phyloP scores from a whole-genome alignment of 2,329 filamentous ascomycete species.

The Penicillium frequentans region DNA sequence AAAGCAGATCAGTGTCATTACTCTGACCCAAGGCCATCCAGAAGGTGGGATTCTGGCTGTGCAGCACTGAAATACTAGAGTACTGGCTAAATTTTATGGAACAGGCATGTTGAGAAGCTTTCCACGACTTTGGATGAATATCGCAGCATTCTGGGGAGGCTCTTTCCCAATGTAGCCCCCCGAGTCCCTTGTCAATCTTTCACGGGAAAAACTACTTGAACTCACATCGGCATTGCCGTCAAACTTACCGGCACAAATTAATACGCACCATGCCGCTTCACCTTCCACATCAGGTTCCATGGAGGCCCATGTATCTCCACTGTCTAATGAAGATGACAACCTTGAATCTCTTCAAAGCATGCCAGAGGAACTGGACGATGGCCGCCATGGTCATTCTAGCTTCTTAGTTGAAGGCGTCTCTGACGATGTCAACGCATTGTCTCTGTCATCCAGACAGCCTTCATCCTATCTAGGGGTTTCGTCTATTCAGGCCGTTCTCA shows the following conservation, averaged over 20 bases:
- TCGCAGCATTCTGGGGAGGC: constrained; percentile 59
- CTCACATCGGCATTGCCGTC: constrained; percentile 44
- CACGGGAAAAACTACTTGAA: constrained; percentile 60
- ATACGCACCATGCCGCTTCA: constrained; percentile 35
- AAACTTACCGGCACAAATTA: constrained; percentile 26
- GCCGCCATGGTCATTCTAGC: constrained; percentile 49
- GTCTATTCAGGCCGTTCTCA: constrained; percentile 71
- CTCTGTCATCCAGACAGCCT: constrained; percentile 59
- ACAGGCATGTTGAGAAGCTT: constrained; percentile 54
- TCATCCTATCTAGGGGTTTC: constrained; percentile 71
- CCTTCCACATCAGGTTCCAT: constrained; percentile 51
- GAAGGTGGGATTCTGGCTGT: constrained; percentile 58
- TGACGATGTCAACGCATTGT: constrained; percentile 71
- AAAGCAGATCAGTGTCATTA: constrained; percentile 78
- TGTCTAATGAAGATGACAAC: constrained; percentile 52
- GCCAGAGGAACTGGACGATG: constrained; percentile 59
- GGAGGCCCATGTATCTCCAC: constrained; percentile 42
- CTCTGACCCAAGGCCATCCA: constrained; percentile 76
- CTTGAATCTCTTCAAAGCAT: constrained; percentile 68
- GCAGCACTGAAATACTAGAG: neutral
- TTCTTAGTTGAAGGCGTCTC: constrained; percentile 63
- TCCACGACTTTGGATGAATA: constrained; percentile 68
- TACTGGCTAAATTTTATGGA: neutral
- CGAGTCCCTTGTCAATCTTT: constrained; percentile 53
- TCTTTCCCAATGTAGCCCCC: constrained; percentile 61